Base-by-base conservation (phyloP, 352 stramenopile genomes). In the Phytophthora tubulina region DNA sequence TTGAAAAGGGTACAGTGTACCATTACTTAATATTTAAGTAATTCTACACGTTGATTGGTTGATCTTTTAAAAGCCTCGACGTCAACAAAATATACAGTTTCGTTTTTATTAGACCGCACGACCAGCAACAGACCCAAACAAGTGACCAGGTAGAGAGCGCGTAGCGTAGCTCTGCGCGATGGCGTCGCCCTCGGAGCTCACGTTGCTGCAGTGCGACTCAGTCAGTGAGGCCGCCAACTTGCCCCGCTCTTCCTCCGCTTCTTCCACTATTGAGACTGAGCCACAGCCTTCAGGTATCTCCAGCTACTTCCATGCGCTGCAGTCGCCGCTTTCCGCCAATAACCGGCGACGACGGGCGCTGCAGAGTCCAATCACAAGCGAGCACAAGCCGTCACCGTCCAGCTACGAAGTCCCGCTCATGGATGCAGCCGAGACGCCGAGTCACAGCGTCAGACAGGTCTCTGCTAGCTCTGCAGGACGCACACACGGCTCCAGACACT, bases 401-500 rank as follows among this genome's bases (percentile, higher is more conserved):
- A 67, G 63, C 30, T 62, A 63, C 27, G 58, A 74, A n/a, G 13
- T 62, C 6, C 54, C 59, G 27, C 35, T 58, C 9, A 46, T 71
- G 56, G 50, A 58, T 21, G 48, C 39, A 3, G 56, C 57, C 4
- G 46, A 62, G 11, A 51, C 41, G 50, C 42, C 61, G 46, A 30
- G 14, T 17, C 48, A 17, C 4, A 51, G 48, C 6, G 51, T 41
- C n/a, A 5, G 50, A 36, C 33, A 51, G 2, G 38, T 55, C 14
- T 73, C 63, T 0, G 64, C 53, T 14, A 78, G 60, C 54, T 67
- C 60, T 10, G 65, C 58, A 35, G 70, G 58, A 11, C 51, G 59
- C 15, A 74, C 70, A 39, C 64, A 74, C 46, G 65, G 64, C 45
- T 70, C 70, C 14, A 69, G 55, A 56, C 57, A 61, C 39, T 77